Conservation (phyloP, 192 early-diverging fungal species). For the Chytriomyces confervae region DNA sequence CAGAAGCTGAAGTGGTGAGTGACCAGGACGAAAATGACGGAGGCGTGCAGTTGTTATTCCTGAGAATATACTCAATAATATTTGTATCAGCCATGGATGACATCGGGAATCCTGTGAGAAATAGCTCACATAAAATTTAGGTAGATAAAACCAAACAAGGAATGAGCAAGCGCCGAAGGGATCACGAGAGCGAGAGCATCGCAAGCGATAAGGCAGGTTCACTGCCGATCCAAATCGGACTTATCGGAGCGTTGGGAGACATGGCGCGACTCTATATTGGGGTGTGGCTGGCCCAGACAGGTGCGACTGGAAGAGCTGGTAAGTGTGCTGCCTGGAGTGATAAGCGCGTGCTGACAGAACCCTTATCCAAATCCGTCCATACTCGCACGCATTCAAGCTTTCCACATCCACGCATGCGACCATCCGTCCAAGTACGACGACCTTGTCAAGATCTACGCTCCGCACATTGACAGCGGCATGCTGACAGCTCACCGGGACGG, state of each 20-base stretch:
- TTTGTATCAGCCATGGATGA: too few relatives aligned
- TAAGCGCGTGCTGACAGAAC: neutral
- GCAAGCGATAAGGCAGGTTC: too few relatives aligned
- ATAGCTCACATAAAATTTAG: too few relatives aligned
- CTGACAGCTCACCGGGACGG: conserved; percentile 81
- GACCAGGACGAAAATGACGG: too few relatives aligned
- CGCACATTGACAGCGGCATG: neutral
- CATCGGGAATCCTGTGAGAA: too few relatives aligned
- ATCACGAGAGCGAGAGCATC: too few relatives aligned
- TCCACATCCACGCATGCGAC: conserved; percentile 85
- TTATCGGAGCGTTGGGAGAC: conserved; percentile 87
- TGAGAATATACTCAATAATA: too few relatives aligned
- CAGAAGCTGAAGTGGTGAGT: conserved; percentile 33
- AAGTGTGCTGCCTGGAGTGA: neutral
- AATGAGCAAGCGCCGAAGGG: too few relatives aligned
- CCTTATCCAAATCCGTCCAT: conserved; percentile 20
- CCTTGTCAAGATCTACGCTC: conserved; percentile 63
- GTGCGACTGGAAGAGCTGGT: conserved; percentile 81
- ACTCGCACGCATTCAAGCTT: too few relatives aligned
- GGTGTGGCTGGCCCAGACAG: conserved; percentile 51
- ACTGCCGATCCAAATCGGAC: conserved; percentile 62
- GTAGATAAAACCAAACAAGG: too few relatives aligned
- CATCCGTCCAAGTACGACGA: conserved; percentile 73
- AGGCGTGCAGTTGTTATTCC: too few relatives aligned
- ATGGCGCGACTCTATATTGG: conserved; percentile 93